These are phyloP conservation scores for Leucocoprinus leucothites DNA, from an alignment of 768 basidiomycete genomes.

Conservation along the genomic window DNA sequence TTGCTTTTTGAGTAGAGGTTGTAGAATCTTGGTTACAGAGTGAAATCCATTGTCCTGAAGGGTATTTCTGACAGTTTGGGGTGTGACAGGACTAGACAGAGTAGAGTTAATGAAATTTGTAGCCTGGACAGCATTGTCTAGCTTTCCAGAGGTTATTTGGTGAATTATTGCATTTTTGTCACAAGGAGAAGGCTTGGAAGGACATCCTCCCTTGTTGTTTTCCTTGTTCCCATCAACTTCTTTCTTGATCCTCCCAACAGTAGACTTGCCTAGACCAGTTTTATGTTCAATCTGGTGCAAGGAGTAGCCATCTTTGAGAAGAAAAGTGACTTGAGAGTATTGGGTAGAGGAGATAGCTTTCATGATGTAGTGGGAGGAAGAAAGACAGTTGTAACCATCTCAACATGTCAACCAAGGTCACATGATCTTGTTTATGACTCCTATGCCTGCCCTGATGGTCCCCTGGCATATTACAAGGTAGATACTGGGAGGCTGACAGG, in stretches of 20 bases:
- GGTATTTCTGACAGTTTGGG: conserved; percentile 20
- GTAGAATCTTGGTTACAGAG: too few species aligned
- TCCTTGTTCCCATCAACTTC: neutral
- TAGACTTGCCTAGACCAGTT: neutral
- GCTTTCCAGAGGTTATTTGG: conserved; percentile 19
- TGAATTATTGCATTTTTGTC: conserved; percentile 16
- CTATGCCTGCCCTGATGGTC: too few species aligned
- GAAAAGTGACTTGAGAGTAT: too few species aligned
- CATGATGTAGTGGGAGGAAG: too few species aligned
- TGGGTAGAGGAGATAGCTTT: too few species aligned
- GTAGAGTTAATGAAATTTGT: conserved; percentile 16
- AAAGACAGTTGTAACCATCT: neutral
- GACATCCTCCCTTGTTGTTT: neutral
- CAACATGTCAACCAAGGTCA: conserved; percentile 3
- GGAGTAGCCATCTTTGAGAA: neutral
- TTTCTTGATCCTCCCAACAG: too few species aligned
- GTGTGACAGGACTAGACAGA: conserved; percentile 15
- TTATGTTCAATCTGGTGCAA: neutral
- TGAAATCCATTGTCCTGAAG: neutral
- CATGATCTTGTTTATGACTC: neutral
- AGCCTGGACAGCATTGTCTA: conserved; percentile 19
- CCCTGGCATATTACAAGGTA: too few species aligned
- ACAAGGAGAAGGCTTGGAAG: neutral
- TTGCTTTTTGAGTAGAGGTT: too few species aligned
- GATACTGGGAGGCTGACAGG: neutral